Conservation (phyloP, 179 eudicot genomes). For the Beta lomatogona region DNA sequence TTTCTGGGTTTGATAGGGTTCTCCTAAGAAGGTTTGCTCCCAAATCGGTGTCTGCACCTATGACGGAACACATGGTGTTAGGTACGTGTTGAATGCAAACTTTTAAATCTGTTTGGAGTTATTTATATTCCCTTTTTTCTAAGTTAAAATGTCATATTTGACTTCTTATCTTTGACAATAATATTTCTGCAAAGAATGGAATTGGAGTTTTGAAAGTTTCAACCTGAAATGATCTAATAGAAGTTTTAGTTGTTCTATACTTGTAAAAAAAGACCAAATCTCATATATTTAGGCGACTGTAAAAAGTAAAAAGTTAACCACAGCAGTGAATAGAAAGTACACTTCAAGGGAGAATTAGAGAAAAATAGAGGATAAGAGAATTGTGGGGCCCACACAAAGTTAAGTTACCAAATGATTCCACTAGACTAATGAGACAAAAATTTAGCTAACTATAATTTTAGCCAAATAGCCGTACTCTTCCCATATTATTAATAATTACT, state of each 20-base stretch:
- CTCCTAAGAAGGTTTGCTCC: conserved; percentile 46
- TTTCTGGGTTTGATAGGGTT: conserved; percentile 24
- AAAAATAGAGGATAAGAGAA: too few species aligned
- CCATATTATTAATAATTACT: background rate
- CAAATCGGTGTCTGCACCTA: conserved; percentile 49
- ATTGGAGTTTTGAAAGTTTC: background rate
- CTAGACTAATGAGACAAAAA: too few species aligned
- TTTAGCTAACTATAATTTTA: background rate
- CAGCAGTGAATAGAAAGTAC: too few species aligned
- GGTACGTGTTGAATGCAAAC: conserved; percentile 29
- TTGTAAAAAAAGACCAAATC: background rate
- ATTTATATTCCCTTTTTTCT: background rate
- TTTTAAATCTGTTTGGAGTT: background rate
- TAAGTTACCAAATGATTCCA: too few species aligned
- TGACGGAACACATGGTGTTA: conserved; percentile 44
- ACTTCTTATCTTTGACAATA: too few species aligned
- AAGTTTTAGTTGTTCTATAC: background rate
- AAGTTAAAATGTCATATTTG: background rate
- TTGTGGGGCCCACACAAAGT: too few species aligned
- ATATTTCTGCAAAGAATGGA: background rate
- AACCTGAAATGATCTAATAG: background rate
- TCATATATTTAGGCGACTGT: background rate
- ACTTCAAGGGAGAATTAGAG: too few species aligned
- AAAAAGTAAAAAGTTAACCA: too few species aligned
- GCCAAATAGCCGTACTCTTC: background rate